Conservation (phyloP, 345 rosid genomes). For the Gossypium stocksii region DNA sequence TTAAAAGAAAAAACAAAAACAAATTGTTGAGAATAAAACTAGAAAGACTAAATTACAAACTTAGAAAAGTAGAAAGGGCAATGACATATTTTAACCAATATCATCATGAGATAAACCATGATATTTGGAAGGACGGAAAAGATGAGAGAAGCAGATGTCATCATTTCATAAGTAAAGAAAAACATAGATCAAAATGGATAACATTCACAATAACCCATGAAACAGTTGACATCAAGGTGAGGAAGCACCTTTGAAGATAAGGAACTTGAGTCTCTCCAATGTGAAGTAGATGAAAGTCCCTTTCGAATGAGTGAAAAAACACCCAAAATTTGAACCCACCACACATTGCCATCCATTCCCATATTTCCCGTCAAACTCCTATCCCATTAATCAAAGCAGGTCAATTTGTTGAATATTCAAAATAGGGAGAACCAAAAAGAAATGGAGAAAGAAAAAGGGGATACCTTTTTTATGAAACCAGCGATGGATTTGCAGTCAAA, state of each 20-base stretch:
- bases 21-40: too few relatives aligned
- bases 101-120: too few relatives aligned
- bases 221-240: constrained; percentile 13
- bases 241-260: constrained; percentile 65
- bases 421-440: too few relatives aligned
- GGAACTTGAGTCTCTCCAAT: constrained; percentile 60
- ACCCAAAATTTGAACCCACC: constrained; percentile 54
- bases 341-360: constrained; percentile 36
- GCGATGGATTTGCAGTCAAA: constrained; percentile 58
- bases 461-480: constrained; percentile 58
- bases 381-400: neutral
- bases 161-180: too few relatives aligned
- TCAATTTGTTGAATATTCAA: neutral
- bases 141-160: too few relatives aligned
- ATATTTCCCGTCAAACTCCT: constrained; percentile 62
- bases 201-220: neutral
- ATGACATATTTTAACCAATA: too few relatives aligned
- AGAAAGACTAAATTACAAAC: too few relatives aligned
- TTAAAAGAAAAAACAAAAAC: too few relatives aligned
- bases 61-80: too few relatives aligned
- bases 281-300: constrained; percentile 70
- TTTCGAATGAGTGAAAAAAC: constrained; percentile 67
- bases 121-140: too few relatives aligned
- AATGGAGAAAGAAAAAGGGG: neutral
- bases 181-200: too few relatives aligned